These are phyloP conservation scores for Cryptococcus sp. DNA, from an alignment of 1,284 basidiomycete species.

Conservation along the genomic window DNA sequence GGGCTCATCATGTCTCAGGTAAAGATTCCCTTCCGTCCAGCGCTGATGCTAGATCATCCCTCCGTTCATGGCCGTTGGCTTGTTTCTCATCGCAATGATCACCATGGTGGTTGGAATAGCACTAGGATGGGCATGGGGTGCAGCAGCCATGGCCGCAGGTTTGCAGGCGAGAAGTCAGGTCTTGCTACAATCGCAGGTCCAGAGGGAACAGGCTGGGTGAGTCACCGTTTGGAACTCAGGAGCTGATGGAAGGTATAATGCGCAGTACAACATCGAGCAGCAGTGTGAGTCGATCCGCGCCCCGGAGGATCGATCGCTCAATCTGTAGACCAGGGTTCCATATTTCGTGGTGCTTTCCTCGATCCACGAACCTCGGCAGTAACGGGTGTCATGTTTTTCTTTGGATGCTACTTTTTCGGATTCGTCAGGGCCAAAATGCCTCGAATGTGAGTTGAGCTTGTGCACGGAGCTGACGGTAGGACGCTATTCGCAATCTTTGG, in stretches of 20 bases:
- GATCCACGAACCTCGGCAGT: constrained; percentile 58
- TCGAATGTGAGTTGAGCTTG: constrained; percentile 49
- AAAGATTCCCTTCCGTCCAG: background rate
- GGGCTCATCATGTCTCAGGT: constrained; percentile 23
- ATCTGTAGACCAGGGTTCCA: constrained; percentile 47
- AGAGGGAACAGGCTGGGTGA: constrained; percentile 53
- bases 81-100: constrained; percentile 47
- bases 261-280: constrained; percentile 49
- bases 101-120: constrained; percentile 59
- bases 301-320: background rate
- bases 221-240: constrained; percentile 8
- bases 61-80: constrained; percentile 37
- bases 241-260: background rate
- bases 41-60: constrained; percentile 35
- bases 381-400: constrained; percentile 65
- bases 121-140: constrained; percentile 70
- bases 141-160: constrained; percentile 65
- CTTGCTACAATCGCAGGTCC: constrained; percentile 53
- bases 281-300: constrained; percentile 42
- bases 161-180: constrained; percentile 56
- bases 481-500: constrained; percentile 20
- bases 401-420: constrained; percentile 61
- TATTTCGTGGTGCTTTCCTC: constrained; percentile 65
- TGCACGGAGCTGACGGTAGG: constrained; percentile 5
- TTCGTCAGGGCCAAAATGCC: constrained; percentile 60